Evolutionary conservation across 495 filamentous ascomycete species (phyloP), one percentile per base, ranked within the genome.

Genomic region (Talaromyces borbonicus): DNA sequence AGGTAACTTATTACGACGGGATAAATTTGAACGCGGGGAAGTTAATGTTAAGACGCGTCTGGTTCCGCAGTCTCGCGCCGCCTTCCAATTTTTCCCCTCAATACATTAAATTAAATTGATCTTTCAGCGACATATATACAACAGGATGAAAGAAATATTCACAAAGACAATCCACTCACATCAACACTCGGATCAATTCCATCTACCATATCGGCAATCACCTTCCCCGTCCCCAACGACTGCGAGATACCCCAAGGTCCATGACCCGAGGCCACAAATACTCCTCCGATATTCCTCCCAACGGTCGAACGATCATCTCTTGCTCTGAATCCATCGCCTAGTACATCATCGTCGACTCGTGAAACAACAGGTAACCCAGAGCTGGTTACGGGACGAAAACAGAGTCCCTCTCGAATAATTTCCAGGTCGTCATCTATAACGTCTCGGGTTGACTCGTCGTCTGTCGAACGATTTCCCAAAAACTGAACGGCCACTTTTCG

Each of bases 261-360:
- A 65, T 90, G 85, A 0, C 86, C 86, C 7, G 82, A 65, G 1
- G 79, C 80, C 16, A 90, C 54, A 55, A 77, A 87, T 8, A 92
- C 80, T 1, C 84, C 83, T 0, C 81, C 81, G 11, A 36, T 46
- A 12, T 46, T 22, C 31, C 43, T 46, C n/a, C 43, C 43, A 20
- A 46, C 30, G 9, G 43, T 19, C 30, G 43, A 32, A 25, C 19
- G 43, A 32, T 44, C 42, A 2, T 25, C 19, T 5, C 22, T 23
- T 14, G 36, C 30, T 5, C 36, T 56, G 2, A 52, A 53, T 0
- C 52, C 51, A 35, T 60, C 51, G 4, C 80, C 83, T 15, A 86
- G 62, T 24, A 71, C 59, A 22, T 53, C 50, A 41, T 83, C 77
- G 4, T 63, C 53, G 1, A 89, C 59, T 19, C 75, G 61, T 5